These are phyloP conservation scores for Copromyces sp. DNA, from an alignment of 495 filamentous ascomycete genomes.

Conservation along the genomic window DNA sequence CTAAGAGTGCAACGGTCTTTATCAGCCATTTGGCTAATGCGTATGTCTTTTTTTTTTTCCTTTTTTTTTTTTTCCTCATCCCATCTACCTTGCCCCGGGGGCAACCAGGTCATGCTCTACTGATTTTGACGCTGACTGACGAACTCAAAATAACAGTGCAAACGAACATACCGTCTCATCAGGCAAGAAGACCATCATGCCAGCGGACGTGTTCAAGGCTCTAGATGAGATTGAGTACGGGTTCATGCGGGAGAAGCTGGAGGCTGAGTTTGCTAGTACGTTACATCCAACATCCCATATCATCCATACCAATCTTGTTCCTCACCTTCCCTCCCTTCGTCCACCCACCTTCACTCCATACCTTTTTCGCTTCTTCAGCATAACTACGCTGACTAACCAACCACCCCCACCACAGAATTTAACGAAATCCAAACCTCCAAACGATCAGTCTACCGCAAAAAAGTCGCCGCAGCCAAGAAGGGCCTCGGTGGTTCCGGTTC, in stretches of 20 bases:
- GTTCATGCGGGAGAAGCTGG: constrained; percentile 54
- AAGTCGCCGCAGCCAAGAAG: constrained; percentile 35
- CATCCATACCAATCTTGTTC: not conserved
- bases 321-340: not conserved
- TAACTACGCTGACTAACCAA: not conserved
- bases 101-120: not conserved
- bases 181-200: constrained; percentile 77
- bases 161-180: constrained; percentile 58
- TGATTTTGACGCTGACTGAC: not conserved
- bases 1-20: constrained; percentile 90
- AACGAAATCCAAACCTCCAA: constrained; percentile 43
- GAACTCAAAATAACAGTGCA: constrained; percentile 41
- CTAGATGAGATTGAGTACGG: constrained; percentile 77
- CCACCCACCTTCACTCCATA: not conserved
- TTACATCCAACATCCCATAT: not conserved
- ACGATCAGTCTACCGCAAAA: constrained; percentile 40
- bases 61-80: too few relatives aligned
- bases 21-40: constrained; percentile 77
- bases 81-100: too few relatives aligned
- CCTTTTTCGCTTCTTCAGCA: not conserved
- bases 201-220: constrained; percentile 72
- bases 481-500: constrained; percentile 3
- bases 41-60: constrained; percentile 41
- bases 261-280: constrained; percentile 53
- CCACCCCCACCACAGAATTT: constrained; percentile 30